Base-by-base conservation (phyloP, 2,329 filamentous ascomycete species). In the Raffaelea arxii region DNA sequence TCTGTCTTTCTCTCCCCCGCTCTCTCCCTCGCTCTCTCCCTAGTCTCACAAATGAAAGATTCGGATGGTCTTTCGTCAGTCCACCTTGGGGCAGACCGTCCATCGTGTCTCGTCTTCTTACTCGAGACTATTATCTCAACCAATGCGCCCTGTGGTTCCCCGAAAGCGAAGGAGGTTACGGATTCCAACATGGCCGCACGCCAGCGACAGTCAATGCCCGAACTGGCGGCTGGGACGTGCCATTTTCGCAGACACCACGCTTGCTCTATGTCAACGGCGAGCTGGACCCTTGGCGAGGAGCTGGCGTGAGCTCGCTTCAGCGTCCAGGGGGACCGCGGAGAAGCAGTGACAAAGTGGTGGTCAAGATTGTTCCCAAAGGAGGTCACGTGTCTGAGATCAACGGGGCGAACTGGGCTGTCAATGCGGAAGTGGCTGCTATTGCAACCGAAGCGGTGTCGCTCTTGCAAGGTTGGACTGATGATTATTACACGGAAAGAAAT, bases 381-480 rank as follows among this genome's bases (percentile, higher is more conserved):
- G 58, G 53, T 7, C 67, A 70, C 53, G 67, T 65, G 55, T 65
- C 62, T 12, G 67, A 69, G 44, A 44, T 66, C 48, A 62, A 65
- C 25, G 59, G 55, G 1, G 55, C 54, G 22, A 79, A 80, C 59
- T 77, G 70, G 43, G 57, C 47, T 2, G 69, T 61, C 18, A 80
- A 81, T 55, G 64, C 62, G 0, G 75, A 67, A 0, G 67, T 70
- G 2, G 65, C 70, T 55, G 60, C 62, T 27, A 65, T 78, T 2
- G 71, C 74, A 30, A 67, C 77, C 50, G 66, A 65, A 7, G 66
- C 73, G 56, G 62, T 76, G 6, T 64, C 58, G 9, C 67, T 74
- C 58, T 68, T 81, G 51, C 66, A 64, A 47, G 57, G 54, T 25
- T 81, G 77, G 77, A 69, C 79, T 3, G 62, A 59, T 2, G 72